Conservation (phyloP, 352 stramenopile genomes). For the Phytophthora sojae region DNA sequence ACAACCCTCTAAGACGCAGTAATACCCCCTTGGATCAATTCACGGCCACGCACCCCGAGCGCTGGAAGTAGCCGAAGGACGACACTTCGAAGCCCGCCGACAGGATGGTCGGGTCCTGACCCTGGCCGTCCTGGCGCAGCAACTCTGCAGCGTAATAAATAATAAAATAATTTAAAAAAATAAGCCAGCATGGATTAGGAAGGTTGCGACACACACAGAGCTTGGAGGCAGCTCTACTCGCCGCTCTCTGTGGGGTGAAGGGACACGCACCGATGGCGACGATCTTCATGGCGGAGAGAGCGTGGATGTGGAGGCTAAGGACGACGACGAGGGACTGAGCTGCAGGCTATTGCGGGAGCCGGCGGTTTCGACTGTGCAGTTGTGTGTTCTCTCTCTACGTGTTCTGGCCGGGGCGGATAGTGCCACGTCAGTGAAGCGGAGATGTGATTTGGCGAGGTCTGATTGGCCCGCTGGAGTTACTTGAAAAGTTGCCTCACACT, state of each 20-base stretch:
- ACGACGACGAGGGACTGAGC: neutral
- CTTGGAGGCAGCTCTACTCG: neutral
- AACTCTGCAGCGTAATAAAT: constrained; percentile 50
- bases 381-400: constrained; percentile 35
- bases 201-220: too few relatives aligned
- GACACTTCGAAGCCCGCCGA: constrained; percentile 76
- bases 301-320: neutral
- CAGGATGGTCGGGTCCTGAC: constrained; percentile 72
- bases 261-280: constrained; percentile 75
- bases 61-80: constrained; percentile 89
- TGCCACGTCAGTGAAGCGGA: constrained; percentile 11
- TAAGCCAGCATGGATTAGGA: neutral
- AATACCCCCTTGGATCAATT: neutral
- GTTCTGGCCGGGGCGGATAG: constrained; percentile 26
- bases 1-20: neutral
- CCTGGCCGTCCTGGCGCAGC: constrained; percentile 69
- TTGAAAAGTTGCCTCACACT: constrained; percentile 14
- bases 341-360: constrained; percentile 23
- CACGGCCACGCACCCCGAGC: constrained; percentile 65
- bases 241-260: neutral
- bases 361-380: constrained; percentile 40
- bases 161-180: neutral
- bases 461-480: constrained; percentile 27
- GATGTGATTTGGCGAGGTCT: constrained; percentile 19
- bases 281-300: constrained; percentile 76